Evolutionary conservation across 2,329 filamentous ascomycete species (phyloP), one percentile per base, ranked within the genome.

Genomic region (Ceratocystis ficicola): DNA sequence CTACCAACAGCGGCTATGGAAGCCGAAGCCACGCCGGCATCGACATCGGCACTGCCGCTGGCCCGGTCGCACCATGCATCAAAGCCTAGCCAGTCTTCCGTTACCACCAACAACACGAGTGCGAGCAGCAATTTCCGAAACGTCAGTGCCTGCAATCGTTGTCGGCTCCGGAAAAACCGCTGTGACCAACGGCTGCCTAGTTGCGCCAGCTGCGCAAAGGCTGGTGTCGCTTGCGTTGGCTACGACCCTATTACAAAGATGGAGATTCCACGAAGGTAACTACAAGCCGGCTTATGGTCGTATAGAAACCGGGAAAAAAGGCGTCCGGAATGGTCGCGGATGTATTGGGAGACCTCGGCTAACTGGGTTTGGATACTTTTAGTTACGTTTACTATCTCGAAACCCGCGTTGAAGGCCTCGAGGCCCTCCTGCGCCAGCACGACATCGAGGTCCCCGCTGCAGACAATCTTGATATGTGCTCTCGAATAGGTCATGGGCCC

Each of bases 181-280:
- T 97, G 93, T 76, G 93, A 97, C 76, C 93, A 96, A 80, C 87
- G 88, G 70, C 81, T 97, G 68, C 93, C 93, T 7, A 90, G 89
- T 71, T 97, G 93, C 75, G 87, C 89, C 52, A 90, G 89, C 70
- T 97, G 93, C 76, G 90, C 92, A 74, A 96, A 96, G 77, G 92
- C 89, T n/a, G 83, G 84, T 67, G 89, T 95, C 59, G 87, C 89
- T 70, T 97, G 94, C 74, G 90, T 96, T 63, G 93, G 93, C 69
- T 96, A 96, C 75, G 93, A 97, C 74, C 92, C 93, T 44, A 96
- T 96, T 72, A 95, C 90, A 28, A 96, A 96, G 80, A 86, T 89
- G 73, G 91, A 96, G 76, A 96, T 97, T 67, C 93, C 93, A 62
- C 84, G 92, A 76, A 91, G 87, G 79, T 96, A 86, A 77, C 88